Conservation (phyloP, 2,329 filamentous ascomycete genomes). For the Tolypocladium sp. region DNA sequence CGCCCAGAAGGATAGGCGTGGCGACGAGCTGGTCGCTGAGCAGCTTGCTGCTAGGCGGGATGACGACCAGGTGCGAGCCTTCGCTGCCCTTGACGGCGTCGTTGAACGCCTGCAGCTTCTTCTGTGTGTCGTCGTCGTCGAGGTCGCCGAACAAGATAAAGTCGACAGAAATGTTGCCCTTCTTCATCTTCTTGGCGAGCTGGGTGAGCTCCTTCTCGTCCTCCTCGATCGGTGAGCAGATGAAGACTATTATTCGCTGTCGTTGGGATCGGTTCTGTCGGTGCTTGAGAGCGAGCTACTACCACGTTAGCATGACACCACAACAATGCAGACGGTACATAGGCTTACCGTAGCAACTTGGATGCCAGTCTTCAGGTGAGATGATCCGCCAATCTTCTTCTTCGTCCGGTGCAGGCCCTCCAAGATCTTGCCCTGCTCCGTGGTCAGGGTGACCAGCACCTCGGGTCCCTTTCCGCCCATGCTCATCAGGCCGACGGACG, state of each 20-base stretch:
- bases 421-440: constrained; percentile 90
- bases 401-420: constrained; percentile 83
- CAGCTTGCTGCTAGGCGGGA: constrained; percentile 83
- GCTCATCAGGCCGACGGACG: constrained; percentile 94
- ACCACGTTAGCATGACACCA: constrained; percentile 11
- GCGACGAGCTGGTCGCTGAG: constrained; percentile 87
- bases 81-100: constrained; percentile 86
- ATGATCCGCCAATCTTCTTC: constrained; percentile 81
- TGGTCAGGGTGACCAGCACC: constrained; percentile 91
- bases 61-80: constrained; percentile 82
- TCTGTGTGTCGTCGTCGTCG: constrained; percentile 77
- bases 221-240: constrained; percentile 86
- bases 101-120: constrained; percentile 91
- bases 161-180: constrained; percentile 88
- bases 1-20: constrained; percentile 82
- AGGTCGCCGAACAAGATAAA: constrained; percentile 93
- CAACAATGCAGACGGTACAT: background rate
- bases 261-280: constrained; percentile 95
- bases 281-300: constrained; percentile 88
- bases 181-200: constrained; percentile 98
- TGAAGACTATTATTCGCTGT: constrained; percentile 94
- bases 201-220: constrained; percentile 81
- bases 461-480: constrained; percentile 98
- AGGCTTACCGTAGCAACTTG: constrained; percentile 80
- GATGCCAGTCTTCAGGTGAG: constrained; percentile 86